Base-by-base conservation (phyloP, 352 stramenopile species). In the Phytopythium boreale region DNA sequence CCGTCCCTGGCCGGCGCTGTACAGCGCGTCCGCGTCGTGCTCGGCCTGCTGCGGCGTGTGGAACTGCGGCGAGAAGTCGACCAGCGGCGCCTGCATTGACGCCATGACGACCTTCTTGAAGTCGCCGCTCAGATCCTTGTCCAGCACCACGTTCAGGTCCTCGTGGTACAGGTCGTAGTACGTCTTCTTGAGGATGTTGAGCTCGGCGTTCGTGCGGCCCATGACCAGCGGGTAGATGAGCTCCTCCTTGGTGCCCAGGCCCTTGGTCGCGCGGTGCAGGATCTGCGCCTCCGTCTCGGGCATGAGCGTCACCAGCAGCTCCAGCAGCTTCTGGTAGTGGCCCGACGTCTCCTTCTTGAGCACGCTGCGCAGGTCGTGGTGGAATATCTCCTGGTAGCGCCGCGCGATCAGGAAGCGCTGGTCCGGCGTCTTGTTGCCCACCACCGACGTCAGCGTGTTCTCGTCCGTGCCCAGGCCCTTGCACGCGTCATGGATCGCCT, bases 151-250 rank as follows among this genome's bases (percentile, higher is more conserved):
- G 36, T 74, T 75, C 52, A 93, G 63, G 50, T 93, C 84, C 46
- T 87, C 71, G 56, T 69, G 66, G 71, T 80, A 76, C 50, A 87
- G 55, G 37, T 89, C 77, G 59, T 82, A 92, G 71, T 80, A 93
- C 0, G 84, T 87, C 71, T 90, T 89, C 72, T 92, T 92, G 55
- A 93, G 76, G 64, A 93, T 90, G 64, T 71, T 71, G 52, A 93
- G 78, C 64, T 93, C 84, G 12, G 68, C 69, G 64, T 90, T 89
- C 3, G 84, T 90, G 63, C 84, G 78, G 31, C 82, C 82, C 39
- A 89, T 79, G 34, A 89, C 62, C 17, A 84, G 70, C 19, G 81
- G 84, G 71, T 83, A 92, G 62, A 91, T 84, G 51, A 86, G 72
- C 55, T 86, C 84, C 62, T 93, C 84, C 19, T 70, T 75, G n/a